Conservation (phyloP, 208 protist genomes). For the Leishmania aethiopica region DNA sequence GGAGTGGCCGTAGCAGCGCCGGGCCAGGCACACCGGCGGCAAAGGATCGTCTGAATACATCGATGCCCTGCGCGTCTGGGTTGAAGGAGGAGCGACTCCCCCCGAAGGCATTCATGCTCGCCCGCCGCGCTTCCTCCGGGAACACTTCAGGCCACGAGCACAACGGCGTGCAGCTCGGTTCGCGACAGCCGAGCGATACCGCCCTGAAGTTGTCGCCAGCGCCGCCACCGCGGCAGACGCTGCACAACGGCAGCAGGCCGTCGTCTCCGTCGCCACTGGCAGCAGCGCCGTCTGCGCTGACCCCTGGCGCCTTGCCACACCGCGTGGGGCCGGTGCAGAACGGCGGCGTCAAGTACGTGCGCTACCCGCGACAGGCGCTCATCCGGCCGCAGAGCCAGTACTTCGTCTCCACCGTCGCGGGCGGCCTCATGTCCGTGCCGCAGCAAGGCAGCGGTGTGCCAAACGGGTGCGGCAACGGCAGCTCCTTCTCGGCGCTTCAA, state of each 20-base stretch:
- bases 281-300: neutral
- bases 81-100: constrained; percentile 45
- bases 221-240: constrained; percentile 11
- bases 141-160: neutral
- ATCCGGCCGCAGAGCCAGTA: constrained; percentile 37
- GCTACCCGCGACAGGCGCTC: constrained; percentile 26
- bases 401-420: constrained; percentile 31
- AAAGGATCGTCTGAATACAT: constrained; percentile 1
- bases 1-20: constrained; percentile 9
- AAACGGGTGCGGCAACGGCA: neutral
- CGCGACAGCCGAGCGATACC: constrained; percentile 5
- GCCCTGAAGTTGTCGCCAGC: neutral
- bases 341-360: constrained; percentile 32
- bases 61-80: constrained; percentile 10
- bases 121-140: neutral
- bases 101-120: constrained; percentile 39
- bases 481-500: neutral
- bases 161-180: constrained; percentile 3
- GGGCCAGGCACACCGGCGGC: constrained; percentile 10
- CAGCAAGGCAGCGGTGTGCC: constrained; percentile 10
- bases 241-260: constrained; percentile 2
- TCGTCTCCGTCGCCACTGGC: neutral
- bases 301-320: neutral
- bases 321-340: constrained; percentile 4
- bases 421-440: constrained; percentile 32